Evolutionary conservation across 805 yeast genomes (phyloP), one percentile per base, ranked within the genome.

Genomic region (Dipodascopsis tothii): DNA sequence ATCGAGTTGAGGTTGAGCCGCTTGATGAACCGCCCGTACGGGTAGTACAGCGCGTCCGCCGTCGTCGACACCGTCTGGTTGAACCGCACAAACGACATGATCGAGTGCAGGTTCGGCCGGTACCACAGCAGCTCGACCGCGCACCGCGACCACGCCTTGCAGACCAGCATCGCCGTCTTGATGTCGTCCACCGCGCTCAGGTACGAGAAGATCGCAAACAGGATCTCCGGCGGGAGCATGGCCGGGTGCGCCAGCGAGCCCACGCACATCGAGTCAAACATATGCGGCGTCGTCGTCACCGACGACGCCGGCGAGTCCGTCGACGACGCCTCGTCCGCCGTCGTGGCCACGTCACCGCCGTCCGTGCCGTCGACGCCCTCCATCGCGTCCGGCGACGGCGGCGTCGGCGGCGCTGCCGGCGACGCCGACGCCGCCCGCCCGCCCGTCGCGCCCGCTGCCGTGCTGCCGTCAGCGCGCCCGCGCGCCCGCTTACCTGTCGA

Each of bases 121-220:
- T 84, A 84, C 94, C 96, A 88, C 23, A 88, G 67, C 34, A 81
- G 70, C 56, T 84, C 95, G 7, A 86, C 78, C 11, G 84, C 78
- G 34, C 84, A 68, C 52, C 77, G 75, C 7, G 87, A 83, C 82
- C 95, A 87, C 48, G 78, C 74, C 55, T 77, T 78, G 63, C 95
- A 87, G 5, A 85, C 88, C 1, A 85, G 70, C 49, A 85, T 39
- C 41, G 42, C 41, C 7, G 48, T 21, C 16, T 41, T 35, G n/a
- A 52, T 35, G 34, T 52, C 50, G 7, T 33, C 33, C 5, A 53
- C 28, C 9, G 41, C 25, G 22, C 43, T 47, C n/a, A 52, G 47
- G 28, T 23, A 35, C 14, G 30, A 23, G 19, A 42, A 40, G 21
- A 49, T 40, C 19, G 32, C 40, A 9, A 49, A 22, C 16, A 49